phyloP scores from a whole-genome alignment of 345 rosid genomes.

The Dimocarpus longan region DNA sequence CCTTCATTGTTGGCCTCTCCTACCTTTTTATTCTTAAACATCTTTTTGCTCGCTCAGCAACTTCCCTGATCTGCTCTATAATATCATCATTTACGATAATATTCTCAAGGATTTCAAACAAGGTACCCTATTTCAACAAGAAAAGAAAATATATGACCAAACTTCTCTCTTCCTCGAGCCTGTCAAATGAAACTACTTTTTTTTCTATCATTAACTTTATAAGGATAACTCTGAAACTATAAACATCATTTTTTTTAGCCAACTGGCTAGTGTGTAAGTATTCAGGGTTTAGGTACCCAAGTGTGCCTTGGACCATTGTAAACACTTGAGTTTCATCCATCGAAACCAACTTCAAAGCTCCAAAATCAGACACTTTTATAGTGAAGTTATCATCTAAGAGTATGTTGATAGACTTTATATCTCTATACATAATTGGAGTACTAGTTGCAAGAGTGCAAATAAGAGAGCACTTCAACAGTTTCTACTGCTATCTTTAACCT shows the following conservation, averaged over 20 bases:
- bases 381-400: constrained; percentile 40
- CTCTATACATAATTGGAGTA: constrained; percentile 46
- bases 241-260: constrained; percentile 57
- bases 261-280: constrained; percentile 37
- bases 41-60: constrained; percentile 9
- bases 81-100: constrained; percentile 6
- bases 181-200: constrained; percentile 33
- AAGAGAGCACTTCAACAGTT: constrained; percentile 37
- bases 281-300: constrained; percentile 49
- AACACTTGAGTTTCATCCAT: constrained; percentile 36
- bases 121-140: constrained; percentile 19
- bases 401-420: constrained; percentile 50
- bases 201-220: constrained; percentile 35
- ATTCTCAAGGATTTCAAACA: constrained; percentile 28
- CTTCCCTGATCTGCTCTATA: constrained; percentile 14
- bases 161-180: constrained; percentile 30
- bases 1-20: constrained; percentile 40
- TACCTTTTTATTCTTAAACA: constrained; percentile 35
- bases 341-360: constrained; percentile 47
- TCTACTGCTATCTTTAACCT: constrained; percentile 44
- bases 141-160: constrained; percentile 32
- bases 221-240: constrained; percentile 51
- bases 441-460: constrained; percentile 50
- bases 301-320: constrained; percentile 53
- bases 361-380: constrained; percentile 54